Percentiles rank a stretch among this genome's conserved stretches.
Evolutionary conservation across 2,329 filamentous ascomycete species (phyloP).

Genomic region (Fusarium mundagurra): DNA sequence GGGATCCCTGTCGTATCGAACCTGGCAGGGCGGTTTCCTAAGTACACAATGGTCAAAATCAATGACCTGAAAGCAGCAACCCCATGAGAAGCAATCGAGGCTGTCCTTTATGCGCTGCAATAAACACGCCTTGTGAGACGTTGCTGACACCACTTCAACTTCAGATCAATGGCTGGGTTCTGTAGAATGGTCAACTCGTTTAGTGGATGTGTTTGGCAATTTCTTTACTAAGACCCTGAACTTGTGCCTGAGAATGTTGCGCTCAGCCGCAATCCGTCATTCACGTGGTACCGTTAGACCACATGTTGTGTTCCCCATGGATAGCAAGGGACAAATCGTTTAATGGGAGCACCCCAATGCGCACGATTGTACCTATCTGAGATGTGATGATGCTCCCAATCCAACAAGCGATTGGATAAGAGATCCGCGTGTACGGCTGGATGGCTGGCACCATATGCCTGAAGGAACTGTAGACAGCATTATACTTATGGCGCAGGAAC

Average conservation of each 20-base stretch:
- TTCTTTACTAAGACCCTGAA: background rate
- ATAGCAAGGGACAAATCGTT: background rate
- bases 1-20: constrained; percentile 22
- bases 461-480: background rate
- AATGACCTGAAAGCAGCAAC: constrained; percentile 16
- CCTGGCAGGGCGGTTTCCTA: constrained; percentile 12
- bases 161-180: background rate
- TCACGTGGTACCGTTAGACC: constrained; percentile 36
- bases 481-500: background rate
- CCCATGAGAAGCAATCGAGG: constrained; percentile 22
- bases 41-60: background rate
- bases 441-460: background rate
- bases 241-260: constrained; percentile 14
- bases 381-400: constrained; percentile 25
- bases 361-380: constrained; percentile 36
- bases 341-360: constrained; percentile 16
- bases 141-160: background rate
- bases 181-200: background rate
- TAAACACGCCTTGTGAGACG: background rate
- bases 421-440: constrained; percentile 17
- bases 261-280: constrained; percentile 12
- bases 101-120: background rate
- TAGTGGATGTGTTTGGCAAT: background rate
- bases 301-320: constrained; percentile 10
- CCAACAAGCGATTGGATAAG: constrained; percentile 14